Evolutionary conservation across 352 stramenopile species (phyloP).

Genomic region (Pythium dissotocum): DNA sequence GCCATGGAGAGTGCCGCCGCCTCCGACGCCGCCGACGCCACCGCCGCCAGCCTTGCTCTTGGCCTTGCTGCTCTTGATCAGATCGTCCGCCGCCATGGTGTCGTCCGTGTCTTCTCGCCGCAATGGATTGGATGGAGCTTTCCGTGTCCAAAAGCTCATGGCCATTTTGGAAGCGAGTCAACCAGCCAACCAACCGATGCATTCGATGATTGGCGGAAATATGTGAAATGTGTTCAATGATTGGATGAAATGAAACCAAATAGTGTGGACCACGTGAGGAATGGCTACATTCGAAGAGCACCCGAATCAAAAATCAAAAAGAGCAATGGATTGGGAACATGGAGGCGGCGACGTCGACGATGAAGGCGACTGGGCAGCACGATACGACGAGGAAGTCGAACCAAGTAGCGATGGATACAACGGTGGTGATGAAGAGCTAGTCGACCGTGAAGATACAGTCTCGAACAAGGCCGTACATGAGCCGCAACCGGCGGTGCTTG

Average conservation of each 20-base stretch:
- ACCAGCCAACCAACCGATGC: constrained; percentile 5
- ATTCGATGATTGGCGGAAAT: neutral
- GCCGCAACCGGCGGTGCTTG: constrained; percentile 41
- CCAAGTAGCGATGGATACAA: neutral
- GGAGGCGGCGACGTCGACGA: constrained; percentile 10
- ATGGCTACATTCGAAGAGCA: neutral
- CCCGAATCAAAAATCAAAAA: neutral
- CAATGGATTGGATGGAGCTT: constrained; percentile 25
- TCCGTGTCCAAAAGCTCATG: constrained; percentile 31
- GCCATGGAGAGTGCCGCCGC: constrained; percentile 51
- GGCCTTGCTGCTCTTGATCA: constrained; percentile 50
- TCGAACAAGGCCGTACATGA: neutral
- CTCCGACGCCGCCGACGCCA: constrained; percentile 11
- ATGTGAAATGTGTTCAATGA: constrained; percentile 16
- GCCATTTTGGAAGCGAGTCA: neutral
- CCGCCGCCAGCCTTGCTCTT: constrained; percentile 14
- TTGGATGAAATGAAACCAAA: constrained; percentile 39
- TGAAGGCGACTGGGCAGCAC: constrained; percentile 50
- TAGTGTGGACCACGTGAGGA: constrained; percentile 17
- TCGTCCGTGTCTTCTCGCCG: neutral
- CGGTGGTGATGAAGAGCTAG: constrained; percentile 27
- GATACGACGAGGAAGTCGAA: constrained; percentile 28
- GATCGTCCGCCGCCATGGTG: constrained; percentile 63
- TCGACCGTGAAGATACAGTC: constrained; percentile 9
- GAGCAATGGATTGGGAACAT: constrained; percentile 4